Conservation (phyloP, 1,284 basidiomycete species). For the Takashimella tepidaria region DNA sequence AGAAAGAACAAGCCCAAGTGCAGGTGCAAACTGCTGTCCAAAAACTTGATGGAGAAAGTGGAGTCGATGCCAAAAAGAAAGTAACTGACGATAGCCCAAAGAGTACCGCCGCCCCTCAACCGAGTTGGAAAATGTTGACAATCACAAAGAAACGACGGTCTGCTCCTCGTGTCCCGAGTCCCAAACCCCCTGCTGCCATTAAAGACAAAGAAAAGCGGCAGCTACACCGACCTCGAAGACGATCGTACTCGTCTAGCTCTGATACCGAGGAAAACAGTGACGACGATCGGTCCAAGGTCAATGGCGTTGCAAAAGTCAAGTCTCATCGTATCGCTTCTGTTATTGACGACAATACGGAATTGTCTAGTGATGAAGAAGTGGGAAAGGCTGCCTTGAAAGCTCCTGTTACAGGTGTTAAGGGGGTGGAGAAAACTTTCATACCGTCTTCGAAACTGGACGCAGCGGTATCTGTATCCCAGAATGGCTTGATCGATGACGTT, state of each 20-base stretch:
- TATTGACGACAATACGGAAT: no score
- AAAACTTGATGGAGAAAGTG: no score
- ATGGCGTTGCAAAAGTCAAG: not conserved
- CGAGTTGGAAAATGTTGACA: constrained; percentile 32
- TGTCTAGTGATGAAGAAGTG: constrained; percentile 7
- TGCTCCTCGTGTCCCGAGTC: constrained; percentile 9
- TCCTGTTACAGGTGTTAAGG: constrained; percentile 4
- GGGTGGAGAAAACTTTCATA: not conserved
- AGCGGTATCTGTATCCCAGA: not conserved
- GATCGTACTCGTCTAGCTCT: constrained; percentile 15
- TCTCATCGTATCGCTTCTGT: no score
- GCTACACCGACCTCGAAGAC: no score
- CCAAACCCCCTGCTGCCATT: constrained; percentile 8
- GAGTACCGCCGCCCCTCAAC: not conserved
- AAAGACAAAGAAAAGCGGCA: constrained; percentile 5
- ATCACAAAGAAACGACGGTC: constrained; percentile 35
- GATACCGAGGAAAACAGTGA: constrained; percentile 7
- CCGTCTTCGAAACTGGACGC: no score
- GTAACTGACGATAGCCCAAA: no score
- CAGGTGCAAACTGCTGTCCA: no score
- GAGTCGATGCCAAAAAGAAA: no score
- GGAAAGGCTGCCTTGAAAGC: constrained; percentile 7
- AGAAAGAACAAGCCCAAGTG: no score
- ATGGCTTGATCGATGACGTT: not conserved
- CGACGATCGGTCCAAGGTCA: constrained; percentile 14